Conservation (phyloP, 495 filamentous ascomycete genomes). For the Lepraria neglecta region DNA sequence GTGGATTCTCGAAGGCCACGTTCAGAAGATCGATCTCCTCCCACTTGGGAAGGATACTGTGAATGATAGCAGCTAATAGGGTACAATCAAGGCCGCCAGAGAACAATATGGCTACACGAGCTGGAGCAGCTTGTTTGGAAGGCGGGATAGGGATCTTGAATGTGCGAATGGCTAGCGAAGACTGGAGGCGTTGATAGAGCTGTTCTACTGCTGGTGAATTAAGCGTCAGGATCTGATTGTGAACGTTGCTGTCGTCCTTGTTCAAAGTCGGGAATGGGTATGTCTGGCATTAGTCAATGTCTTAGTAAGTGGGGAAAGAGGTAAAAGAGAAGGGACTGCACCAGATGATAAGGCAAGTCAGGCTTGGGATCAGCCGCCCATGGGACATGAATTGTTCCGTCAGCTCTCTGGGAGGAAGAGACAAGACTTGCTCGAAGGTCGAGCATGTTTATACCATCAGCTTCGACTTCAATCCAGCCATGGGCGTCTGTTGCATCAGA, state of each 20-base stretch:
- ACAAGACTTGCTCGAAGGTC: conserved; percentile 39
- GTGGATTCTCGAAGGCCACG: conserved; percentile 92
- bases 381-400: conserved; percentile 5
- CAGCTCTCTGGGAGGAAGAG: background rate
- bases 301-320: conserved; percentile 13
- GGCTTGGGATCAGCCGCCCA: background rate
- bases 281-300: conserved; percentile 40
- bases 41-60: conserved; percentile 62
- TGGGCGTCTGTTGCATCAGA: conserved; percentile 47
- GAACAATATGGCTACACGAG: conserved; percentile 70
- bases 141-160: conserved; percentile 57
- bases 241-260: conserved; percentile 39
- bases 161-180: conserved; percentile 61
- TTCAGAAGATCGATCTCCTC: conserved; percentile 85
- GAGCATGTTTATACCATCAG: conserved; percentile 67
- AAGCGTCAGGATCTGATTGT: conserved; percentile 36
- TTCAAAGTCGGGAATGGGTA: conserved; percentile 61
- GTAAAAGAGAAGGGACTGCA: conserved; percentile 9
- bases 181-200: conserved; percentile 52
- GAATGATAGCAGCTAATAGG: conserved; percentile 72
- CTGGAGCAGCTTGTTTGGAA: background rate
- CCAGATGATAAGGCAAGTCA: background rate
- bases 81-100: conserved; percentile 94
- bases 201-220: conserved; percentile 49
- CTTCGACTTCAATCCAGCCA: conserved; percentile 73